Conservation (phyloP, 2,329 filamentous ascomycete genomes). For the Dendryphion nanum region DNA sequence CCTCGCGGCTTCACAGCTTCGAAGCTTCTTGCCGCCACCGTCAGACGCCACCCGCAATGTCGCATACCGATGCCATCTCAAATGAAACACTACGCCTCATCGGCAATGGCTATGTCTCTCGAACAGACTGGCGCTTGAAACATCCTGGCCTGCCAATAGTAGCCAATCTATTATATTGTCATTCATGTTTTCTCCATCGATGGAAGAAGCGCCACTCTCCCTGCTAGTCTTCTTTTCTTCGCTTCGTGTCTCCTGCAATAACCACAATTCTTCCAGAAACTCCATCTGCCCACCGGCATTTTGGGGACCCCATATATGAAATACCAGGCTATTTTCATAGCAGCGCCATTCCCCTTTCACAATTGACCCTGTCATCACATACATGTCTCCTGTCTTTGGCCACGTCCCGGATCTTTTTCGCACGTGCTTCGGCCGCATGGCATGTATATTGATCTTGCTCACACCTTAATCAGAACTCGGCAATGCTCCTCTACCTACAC, state of each 20-base stretch:
- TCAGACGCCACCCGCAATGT: not conserved
- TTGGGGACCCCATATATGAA: slow-evolving; percentile 11
- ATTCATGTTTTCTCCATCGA: slow-evolving; percentile 9
- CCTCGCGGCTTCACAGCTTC: too few species aligned
- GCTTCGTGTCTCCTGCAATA: slow-evolving; percentile 15
- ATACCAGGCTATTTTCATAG: slow-evolving; percentile 5
- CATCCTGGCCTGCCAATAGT: slow-evolving; percentile 19
- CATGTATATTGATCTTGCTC: slow-evolving; percentile 18
- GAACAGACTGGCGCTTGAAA: slow-evolving; percentile 17
- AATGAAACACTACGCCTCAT: slow-evolving; percentile 15
- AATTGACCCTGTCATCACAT: slow-evolving; percentile 4
- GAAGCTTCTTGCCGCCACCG: slow-evolving; percentile 4
- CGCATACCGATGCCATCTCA: slow-evolving; percentile 6
- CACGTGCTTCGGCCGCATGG: slow-evolving; percentile 15
- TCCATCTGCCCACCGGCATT: slow-evolving; percentile 31
- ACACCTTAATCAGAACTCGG: slow-evolving; percentile 7
- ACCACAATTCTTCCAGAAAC: slow-evolving; percentile 23
- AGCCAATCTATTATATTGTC: slow-evolving; percentile 35
- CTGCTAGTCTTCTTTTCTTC: slow-evolving; percentile 7
- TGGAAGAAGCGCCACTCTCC: too few species aligned
- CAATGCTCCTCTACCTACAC: slow-evolving; percentile 3
- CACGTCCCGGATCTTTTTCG: not conserved
- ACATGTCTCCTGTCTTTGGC: slow-evolving; percentile 6
- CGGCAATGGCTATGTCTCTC: slow-evolving; percentile 16
- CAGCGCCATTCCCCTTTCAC: slow-evolving; percentile 1